phyloP scores from a whole-genome alignment of 164 flowering plant species.

The Chimonanthus salicifolius region DNA sequence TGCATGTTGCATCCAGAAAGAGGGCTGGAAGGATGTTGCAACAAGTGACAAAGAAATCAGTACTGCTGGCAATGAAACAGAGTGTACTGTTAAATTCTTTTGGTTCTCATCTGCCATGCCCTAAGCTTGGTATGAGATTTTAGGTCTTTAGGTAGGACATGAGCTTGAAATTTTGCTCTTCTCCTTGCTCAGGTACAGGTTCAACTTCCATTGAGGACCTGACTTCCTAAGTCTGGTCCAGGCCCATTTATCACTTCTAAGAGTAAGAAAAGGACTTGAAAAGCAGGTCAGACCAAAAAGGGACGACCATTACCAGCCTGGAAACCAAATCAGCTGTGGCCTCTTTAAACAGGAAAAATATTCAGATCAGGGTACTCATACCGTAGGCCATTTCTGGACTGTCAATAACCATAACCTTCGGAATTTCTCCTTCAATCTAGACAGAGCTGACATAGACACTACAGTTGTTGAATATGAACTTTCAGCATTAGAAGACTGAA shows the following conservation, averaged over 20 bases:
- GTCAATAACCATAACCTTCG: conserved; percentile 42
- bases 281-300: not conserved
- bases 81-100: not conserved
- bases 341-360: conserved; percentile 1
- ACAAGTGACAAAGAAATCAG: not conserved
- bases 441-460: conserved; percentile 30
- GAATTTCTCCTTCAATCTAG: conserved; percentile 51
- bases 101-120: not conserved
- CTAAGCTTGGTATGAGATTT: not conserved
- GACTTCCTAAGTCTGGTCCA: not conserved
- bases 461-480: conserved; percentile 27
- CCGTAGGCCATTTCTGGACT: conserved; percentile 82
- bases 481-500: conserved; percentile 31
- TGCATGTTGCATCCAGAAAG: not conserved
- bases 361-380: conserved; percentile 22
- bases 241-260: not conserved
- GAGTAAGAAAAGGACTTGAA: not conserved
- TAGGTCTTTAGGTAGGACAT: not conserved
- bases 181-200: not conserved
- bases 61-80: not conserved
- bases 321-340: not conserved
- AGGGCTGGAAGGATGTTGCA: not conserved
- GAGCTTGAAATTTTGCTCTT: not conserved
- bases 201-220: not conserved
- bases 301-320: not conserved